Conservation (phyloP, 2,329 filamentous ascomycete species). For the Cercospora brassicicola region DNA sequence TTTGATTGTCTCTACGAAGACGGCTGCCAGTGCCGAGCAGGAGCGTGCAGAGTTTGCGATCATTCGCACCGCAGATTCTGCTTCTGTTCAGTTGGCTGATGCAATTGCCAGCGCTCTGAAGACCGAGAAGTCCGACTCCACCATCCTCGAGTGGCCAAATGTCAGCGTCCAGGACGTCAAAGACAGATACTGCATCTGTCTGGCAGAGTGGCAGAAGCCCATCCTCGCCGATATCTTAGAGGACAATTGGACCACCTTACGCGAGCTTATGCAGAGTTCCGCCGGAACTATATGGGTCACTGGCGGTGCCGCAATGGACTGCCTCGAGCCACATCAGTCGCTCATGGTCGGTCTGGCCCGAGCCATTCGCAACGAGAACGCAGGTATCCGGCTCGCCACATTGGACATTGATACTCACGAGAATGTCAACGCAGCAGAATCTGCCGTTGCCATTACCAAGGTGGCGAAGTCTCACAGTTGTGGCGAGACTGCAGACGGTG, state of each 20-base stretch:
- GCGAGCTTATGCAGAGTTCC: background rate
- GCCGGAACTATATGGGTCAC: background rate
- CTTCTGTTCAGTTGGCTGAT: background rate
- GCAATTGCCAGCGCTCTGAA: background rate
- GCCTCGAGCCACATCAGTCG: background rate
- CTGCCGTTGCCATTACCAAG: background rate
- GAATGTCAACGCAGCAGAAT: background rate
- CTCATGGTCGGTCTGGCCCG: background rate
- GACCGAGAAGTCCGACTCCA: background rate
- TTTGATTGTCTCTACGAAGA: background rate
- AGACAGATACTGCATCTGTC: background rate
- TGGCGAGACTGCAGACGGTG: background rate
- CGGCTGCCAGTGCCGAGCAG: too few species aligned
- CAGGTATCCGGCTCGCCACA: background rate
- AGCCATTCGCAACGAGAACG: background rate
- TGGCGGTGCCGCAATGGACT: background rate
- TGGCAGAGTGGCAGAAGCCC: background rate
- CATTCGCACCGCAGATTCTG: background rate
- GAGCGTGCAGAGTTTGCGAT: background rate
- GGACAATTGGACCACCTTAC: background rate
- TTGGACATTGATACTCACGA: background rate
- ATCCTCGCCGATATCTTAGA: background rate
- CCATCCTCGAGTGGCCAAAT: background rate
- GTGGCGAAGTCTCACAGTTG: background rate
- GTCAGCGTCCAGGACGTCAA: background rate